These are phyloP conservation scores for Eucalyptus pauciflora DNA, from an alignment of 345 rosid genomes.

Conservation along the genomic window DNA sequence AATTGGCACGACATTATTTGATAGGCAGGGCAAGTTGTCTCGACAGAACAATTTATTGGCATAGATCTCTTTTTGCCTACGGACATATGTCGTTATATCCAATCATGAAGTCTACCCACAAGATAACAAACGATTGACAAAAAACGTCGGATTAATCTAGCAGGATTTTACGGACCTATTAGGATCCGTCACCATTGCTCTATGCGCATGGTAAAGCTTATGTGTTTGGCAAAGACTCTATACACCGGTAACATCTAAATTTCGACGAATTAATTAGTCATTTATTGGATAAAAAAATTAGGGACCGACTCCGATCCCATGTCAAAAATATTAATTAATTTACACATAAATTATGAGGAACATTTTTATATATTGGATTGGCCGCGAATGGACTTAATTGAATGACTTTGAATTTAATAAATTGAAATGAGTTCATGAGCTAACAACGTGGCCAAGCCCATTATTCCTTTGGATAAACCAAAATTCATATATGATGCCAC, in stretches of 20 bases:
- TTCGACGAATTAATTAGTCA: fast-evolving
- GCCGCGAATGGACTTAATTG: background rate
- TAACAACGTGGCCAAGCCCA: background rate
- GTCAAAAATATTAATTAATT: background rate
- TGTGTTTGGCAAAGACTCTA: background rate
- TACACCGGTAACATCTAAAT: too few species aligned
- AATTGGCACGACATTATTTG: background rate
- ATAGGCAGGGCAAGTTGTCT: too few species aligned
- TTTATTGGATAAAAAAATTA: too few species aligned
- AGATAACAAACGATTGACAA: too few species aligned
- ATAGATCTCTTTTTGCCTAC: too few species aligned
- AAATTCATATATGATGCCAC: background rate
- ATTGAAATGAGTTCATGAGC: background rate
- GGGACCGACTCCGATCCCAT: background rate
- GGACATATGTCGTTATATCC: too few species aligned
- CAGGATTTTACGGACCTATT: too few species aligned
- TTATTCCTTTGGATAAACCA: background rate
- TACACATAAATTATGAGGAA: background rate
- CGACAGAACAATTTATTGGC: too few species aligned
- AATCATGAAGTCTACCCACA: too few species aligned
- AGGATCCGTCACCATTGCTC: too few species aligned
- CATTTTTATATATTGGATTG: background rate
- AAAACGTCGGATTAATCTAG: too few species aligned
- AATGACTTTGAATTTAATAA: background rate
- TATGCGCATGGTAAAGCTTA: too few species aligned